These are phyloP conservation scores for Apostasia ramifera DNA, from an alignment of 106 monocot species.

Conservation along the genomic window DNA sequence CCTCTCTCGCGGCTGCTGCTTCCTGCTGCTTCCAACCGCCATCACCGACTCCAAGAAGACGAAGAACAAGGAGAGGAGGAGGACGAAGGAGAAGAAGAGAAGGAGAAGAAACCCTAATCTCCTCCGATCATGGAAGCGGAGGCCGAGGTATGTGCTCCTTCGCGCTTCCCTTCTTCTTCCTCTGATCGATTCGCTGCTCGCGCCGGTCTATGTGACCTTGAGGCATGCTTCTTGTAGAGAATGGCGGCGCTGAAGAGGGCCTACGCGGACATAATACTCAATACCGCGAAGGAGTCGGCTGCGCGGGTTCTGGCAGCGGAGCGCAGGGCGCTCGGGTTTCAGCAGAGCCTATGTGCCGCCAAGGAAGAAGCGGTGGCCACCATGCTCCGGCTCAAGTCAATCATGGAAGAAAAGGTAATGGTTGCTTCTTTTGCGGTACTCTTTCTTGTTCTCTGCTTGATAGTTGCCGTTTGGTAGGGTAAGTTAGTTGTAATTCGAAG, in stretches of 20 bases:
- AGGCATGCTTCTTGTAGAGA: slow-evolving; percentile 18
- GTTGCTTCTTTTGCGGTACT: not conserved
- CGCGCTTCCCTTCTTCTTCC: slow-evolving; percentile 1
- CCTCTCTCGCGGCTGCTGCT: slow-evolving; percentile 1
- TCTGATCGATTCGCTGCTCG: too few species aligned
- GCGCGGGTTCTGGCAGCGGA: slow-evolving; percentile 50
- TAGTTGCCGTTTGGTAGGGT: not conserved
- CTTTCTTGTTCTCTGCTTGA: too few species aligned
- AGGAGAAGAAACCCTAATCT: slow-evolving; percentile 2
- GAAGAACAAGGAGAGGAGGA: not conserved
- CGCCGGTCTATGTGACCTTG: too few species aligned
- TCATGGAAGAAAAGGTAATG: slow-evolving; percentile 63
- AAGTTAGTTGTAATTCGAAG: too few species aligned
- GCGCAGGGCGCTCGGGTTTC: slow-evolving; percentile 25
- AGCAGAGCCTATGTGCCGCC: slow-evolving; percentile 22
- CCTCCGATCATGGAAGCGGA: slow-evolving; percentile 7
- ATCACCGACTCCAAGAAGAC: not conserved
- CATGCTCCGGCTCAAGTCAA: slow-evolving; percentile 43
- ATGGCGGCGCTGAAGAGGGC: slow-evolving; percentile 63
- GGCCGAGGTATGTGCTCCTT: not conserved
- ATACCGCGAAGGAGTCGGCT: slow-evolving; percentile 65
- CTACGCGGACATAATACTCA: slow-evolving; percentile 62
- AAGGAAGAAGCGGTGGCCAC: slow-evolving; percentile 57
- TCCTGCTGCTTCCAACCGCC: slow-evolving; percentile 6
- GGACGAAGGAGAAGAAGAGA: not conserved